These are phyloP conservation scores for Pulveroboletus sp. DNA, from an alignment of 768 basidiomycete species.

Conservation along the genomic window DNA sequence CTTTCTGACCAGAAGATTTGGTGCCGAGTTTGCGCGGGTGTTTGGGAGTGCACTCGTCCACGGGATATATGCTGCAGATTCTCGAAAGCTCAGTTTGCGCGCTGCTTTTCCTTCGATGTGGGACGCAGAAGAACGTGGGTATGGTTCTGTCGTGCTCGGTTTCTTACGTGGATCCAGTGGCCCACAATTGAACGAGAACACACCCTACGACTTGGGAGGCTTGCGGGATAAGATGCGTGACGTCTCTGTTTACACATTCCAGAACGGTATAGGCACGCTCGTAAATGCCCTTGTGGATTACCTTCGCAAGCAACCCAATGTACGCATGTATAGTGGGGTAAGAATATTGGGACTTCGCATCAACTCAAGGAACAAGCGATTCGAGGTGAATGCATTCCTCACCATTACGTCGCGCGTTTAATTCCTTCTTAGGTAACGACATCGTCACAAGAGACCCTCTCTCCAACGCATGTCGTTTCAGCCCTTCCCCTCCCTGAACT, in stretches of 20 bases:
- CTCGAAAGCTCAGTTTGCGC: constrained; percentile 65
- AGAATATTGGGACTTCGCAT: constrained; percentile 33
- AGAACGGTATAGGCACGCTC: constrained; percentile 68
- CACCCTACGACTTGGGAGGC: constrained; percentile 47
- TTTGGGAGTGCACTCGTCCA: constrained; percentile 83
- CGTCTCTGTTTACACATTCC: constrained; percentile 79
- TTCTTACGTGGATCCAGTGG: constrained; percentile 32
- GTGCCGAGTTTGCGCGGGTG: constrained; percentile 61
- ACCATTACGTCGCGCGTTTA: constrained; percentile 1
- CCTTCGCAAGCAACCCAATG: constrained; percentile 48
- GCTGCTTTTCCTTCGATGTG: constrained; percentile 74
- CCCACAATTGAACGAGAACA: constrained; percentile 1
- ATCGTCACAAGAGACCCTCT: constrained; percentile 31
- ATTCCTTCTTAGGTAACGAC: constrained; percentile 29
- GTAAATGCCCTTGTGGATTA: constrained; percentile 48
- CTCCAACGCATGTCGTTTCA: constrained; percentile 69
- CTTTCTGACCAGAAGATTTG: constrained; percentile 73
- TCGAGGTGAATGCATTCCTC: constrained; percentile 39
- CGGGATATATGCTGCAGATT: constrained; percentile 90
- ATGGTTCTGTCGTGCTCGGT: constrained; percentile 68
- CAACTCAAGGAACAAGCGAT: constrained; percentile 30
- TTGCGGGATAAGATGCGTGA: constrained; percentile 44
- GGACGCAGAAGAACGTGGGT: constrained; percentile 60
- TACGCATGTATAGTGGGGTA: constrained; percentile 48
- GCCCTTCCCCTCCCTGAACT: constrained; percentile 64